Base-by-base conservation (phyloP, 495 filamentous ascomycete species). In the Trichocladium antarcticum region DNA sequence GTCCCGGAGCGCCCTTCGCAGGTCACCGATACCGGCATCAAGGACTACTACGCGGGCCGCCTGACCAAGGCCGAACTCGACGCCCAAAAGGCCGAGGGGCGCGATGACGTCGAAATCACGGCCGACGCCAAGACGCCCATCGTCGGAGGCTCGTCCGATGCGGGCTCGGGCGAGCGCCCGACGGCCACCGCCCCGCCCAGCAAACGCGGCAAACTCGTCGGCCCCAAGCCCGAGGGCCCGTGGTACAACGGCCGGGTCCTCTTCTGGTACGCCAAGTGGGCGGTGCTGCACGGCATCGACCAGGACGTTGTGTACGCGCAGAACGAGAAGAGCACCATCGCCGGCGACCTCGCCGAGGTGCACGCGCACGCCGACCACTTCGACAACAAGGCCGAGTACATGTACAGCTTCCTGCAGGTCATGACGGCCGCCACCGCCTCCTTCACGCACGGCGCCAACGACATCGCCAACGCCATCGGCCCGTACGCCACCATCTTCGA, bases 381-480 rank as follows among this genome's bases (percentile, higher is more conserved):
- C 66, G 76, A 83, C 66, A 86, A 87, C 67, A 75, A 80, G 57
- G 79, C 82, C 62, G 84, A 89, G 66, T 79, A 87, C 68, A 74
- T 77, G 46, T 87, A 81, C 67, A 82, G 81, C 29, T 86, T 84
- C 69, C 66, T 85, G 47, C 84, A 88, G 67, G 64, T 87, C 50
- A 57, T 85, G 50, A 85, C 82, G 17, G 85, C 85, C 41, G 76
- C 76, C 57, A 84, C 82, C 27, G 79, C 81, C 5, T 86, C 82
- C 5, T 85, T 89, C 47, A 80, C 82, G 6, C 84, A 89, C 66
- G 84, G 84, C 44, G 81, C 84, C 55, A 90, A 90, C 63, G 85
- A 88, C 60, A 77, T 88, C 50, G 73, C 79, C 37, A 87, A 87
- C 39, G 82, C 84, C 12, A 78, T 87, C 54, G 84, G 84, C 10